Evolutionary conservation across 164 flowering plant genomes (phyloP), one percentile per base, ranked within the genome.

Genomic region (Tetracentron sinense): DNA sequence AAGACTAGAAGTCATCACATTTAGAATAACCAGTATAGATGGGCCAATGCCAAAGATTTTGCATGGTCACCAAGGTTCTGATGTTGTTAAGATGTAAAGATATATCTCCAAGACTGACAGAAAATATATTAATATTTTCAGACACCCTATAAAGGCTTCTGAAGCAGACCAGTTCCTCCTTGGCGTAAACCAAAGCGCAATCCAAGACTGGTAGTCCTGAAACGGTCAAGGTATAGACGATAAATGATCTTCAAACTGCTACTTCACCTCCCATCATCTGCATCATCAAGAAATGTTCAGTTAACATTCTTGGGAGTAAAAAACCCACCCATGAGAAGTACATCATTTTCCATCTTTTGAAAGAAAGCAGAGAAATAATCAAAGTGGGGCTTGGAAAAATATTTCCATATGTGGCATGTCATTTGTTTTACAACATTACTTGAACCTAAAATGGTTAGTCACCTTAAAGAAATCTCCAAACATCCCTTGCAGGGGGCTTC

Each of bases 391-490:
- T 16, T 26, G 16, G 7, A 17, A 56, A 30, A 7, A 56, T 30
- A 29, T 10, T 38, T 38, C 8, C 8, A 38, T 16, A 38, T 4
- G 1, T 38, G 8, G n/a, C 8, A 38, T 3, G 11, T 38, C 44
- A 20, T 7, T n/a, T 4, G 17, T 29, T 28, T 30, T 11, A 31
- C 8, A 30, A 35, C 25, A 44, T 20, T 20, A 12, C 44, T 61
- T 14, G 47, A 23, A 33, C 38, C 16, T 35, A 48, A 65, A 28
- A n/a, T 1, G 8, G 27, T 12, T 27, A 16, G 19, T 60, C 58
- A 92, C 98, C 94, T 89, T 87, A 51, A 93, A 90, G 17, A 93
- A 47, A 54, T 93, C 97, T 12, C 96, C 97, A 60, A 93, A 83
- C 79, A 89, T 74, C 56, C 95, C 97, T 70, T 87, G 88, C 75